Evolutionary conservation across 2,329 filamentous ascomycete genomes (phyloP).

Genomic region (Fusarium sp.): DNA sequence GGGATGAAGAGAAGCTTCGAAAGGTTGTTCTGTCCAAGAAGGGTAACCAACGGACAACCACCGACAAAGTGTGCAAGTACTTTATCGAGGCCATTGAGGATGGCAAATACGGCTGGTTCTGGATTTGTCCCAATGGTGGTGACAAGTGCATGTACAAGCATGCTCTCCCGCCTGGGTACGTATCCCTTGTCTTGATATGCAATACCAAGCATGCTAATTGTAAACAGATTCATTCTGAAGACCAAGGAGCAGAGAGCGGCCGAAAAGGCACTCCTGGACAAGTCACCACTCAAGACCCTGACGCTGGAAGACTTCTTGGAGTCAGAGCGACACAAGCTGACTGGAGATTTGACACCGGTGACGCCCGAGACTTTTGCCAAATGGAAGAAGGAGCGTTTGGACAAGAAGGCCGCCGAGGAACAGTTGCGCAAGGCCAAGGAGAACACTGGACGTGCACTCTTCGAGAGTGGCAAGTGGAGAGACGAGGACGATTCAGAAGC

Average conservation of each 20-base stretch:
- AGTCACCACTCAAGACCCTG: constrained; percentile 90
- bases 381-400: constrained; percentile 93
- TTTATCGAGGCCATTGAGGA: constrained; percentile 98
- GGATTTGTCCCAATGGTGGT: constrained; percentile 94
- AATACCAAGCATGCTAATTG: constrained; percentile 37
- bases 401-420: constrained; percentile 96
- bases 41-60: constrained; percentile 92
- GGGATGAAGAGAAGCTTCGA: constrained; percentile 95
- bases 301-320: constrained; percentile 98
- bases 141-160: constrained; percentile 99
- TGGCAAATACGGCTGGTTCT: constrained; percentile 99
- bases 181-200: constrained; percentile 39
- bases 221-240: constrained; percentile 85
- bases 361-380: constrained; percentile 91
- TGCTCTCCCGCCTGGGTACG: constrained; percentile 90
- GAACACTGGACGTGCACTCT: constrained; percentile 91
- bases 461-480: constrained; percentile 95
- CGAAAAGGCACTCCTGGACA: constrained; percentile 95
- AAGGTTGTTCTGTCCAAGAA: constrained; percentile 95
- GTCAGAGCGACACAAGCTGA: constrained; percentile 93
- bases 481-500: constrained; percentile 69
- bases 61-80: constrained; percentile 98
- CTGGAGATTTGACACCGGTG: constrained; percentile 89
- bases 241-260: constrained; percentile 96
- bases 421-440: constrained; percentile 92